Evolutionary conservation across 352 stramenopile genomes (phyloP).

Genomic region (Phytophthora meadii): DNA sequence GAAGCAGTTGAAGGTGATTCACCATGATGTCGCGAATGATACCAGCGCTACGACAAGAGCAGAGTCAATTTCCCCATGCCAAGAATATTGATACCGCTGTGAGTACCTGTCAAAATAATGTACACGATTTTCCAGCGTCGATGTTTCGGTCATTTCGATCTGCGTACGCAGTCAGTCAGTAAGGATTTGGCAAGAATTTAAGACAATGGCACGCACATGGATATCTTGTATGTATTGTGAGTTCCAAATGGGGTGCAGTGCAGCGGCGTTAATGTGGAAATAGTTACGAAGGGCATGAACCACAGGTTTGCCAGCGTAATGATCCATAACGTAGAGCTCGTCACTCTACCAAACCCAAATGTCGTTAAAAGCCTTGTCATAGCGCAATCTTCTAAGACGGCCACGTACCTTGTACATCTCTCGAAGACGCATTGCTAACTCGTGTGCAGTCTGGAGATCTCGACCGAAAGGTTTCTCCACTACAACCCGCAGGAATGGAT

Average conservation of each 20-base stretch:
- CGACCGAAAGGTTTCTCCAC: slow-evolving; percentile 86
- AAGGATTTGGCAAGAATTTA: too few relatives aligned
- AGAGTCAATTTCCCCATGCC: not conserved
- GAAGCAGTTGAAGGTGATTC: slow-evolving; percentile 81
- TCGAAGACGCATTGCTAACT: slow-evolving; percentile 50
- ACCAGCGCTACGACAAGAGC: slow-evolving; percentile 41
- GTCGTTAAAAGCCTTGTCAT: not conserved
- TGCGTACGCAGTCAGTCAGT: slow-evolving; percentile 5
- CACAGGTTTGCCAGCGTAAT: slow-evolving; percentile 85
- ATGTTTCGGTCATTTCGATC: slow-evolving; percentile 77
- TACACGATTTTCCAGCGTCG: slow-evolving; percentile 64
- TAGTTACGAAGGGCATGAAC: slow-evolving; percentile 65
- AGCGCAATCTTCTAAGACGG: not conserved
- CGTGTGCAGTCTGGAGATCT: slow-evolving; percentile 56
- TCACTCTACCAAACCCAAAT: slow-evolving; percentile 39
- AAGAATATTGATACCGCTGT: not conserved
- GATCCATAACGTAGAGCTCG: slow-evolving; percentile 87
- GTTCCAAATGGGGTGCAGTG: slow-evolving; percentile 44
- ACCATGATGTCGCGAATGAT: slow-evolving; percentile 87
- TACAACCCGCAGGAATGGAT: slow-evolving; percentile 69
- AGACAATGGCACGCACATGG: slow-evolving; percentile 13
- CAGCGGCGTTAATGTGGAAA: slow-evolving; percentile 51
- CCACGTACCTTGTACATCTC: slow-evolving; percentile 42
- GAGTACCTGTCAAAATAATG: slow-evolving; percentile 73
- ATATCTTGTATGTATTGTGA: slow-evolving; percentile 30